Evolutionary conservation across 768 basidiomycete genomes (phyloP).

Genomic region (Megacollybia marginata): DNA sequence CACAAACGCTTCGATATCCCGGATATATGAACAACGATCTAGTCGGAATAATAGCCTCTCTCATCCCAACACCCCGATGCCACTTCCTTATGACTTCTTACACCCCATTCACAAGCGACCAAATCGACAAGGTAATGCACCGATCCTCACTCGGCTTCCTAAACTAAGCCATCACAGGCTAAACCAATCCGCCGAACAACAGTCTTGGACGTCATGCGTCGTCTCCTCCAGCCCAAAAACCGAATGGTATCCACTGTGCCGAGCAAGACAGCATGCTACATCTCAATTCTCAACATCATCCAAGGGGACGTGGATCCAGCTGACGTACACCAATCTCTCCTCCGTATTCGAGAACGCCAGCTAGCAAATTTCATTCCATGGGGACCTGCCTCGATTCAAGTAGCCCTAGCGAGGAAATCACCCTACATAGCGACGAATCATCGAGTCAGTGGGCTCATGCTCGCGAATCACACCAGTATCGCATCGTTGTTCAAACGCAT

Average conservation of each 20-base stretch:
- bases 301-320: conserved; percentile 98
- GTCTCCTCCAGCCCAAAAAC: conserved; percentile 95
- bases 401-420: conserved; percentile 86
- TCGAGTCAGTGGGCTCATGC: conserved; percentile 95
- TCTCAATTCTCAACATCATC: conserved; percentile 97
- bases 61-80: conserved; percentile 95
- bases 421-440: conserved; percentile 86
- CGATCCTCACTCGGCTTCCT: neutral
- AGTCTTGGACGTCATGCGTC: conserved; percentile 97
- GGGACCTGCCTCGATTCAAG: conserved; percentile 98
- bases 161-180: conserved; percentile 41
- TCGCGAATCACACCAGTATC: conserved; percentile 99
- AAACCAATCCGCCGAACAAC: conserved; percentile 95
- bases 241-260: conserved; percentile 95
- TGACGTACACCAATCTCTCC: conserved; percentile 95
- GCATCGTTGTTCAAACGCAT: conserved; percentile 94
- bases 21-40: conserved; percentile 99
- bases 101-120: conserved; percentile 95
- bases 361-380: conserved; percentile 98
- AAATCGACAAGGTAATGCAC: conserved; percentile 87
- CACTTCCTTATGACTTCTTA: conserved; percentile 99
- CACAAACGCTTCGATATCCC: conserved; percentile 93
- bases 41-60: conserved; percentile 91
- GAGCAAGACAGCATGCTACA: conserved; percentile 90
- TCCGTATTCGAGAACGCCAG: conserved; percentile 94